Conservation (phyloP, 768 basidiomycete genomes). For the Naganishia friedmannii region DNA sequence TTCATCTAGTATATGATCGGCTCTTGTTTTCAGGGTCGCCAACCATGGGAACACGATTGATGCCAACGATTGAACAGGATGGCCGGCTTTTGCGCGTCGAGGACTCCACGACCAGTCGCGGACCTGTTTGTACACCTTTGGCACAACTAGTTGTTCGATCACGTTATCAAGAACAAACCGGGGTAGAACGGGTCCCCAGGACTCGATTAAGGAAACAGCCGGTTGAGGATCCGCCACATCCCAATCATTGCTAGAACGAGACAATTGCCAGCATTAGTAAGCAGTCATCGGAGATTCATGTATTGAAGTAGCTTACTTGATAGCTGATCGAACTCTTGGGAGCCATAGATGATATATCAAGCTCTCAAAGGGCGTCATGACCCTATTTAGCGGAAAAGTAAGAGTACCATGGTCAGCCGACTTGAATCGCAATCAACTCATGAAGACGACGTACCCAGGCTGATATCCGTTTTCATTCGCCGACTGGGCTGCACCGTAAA, state of each 20-base stretch:
- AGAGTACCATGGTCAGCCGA: neutral
- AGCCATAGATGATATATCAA: constrained; percentile 93
- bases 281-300: no score
- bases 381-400: neutral
- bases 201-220: constrained; percentile 77
- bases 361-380: constrained; percentile 93
- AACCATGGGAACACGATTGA: constrained; percentile 93
- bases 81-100: constrained; percentile 38
- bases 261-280: neutral
- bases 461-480: constrained; percentile 11
- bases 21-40: constrained; percentile 74
- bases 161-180: constrained; percentile 90
- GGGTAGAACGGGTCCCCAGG: constrained; percentile 83
- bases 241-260: constrained; percentile 74
- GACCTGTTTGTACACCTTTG: constrained; percentile 81
- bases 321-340: constrained; percentile 83
- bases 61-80: constrained; percentile 61
- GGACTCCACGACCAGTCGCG: constrained; percentile 68
- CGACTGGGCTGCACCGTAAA: constrained; percentile 42
- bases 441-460: neutral
- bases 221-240: constrained; percentile 67
- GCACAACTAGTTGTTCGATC: constrained; percentile 89
- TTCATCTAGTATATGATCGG: constrained; percentile 82
- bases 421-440: neutral
- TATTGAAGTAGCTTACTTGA: constrained; percentile 60